Evolutionary conservation across 177 flowering plant genomes (phyloP), one percentile per base, ranked within the genome.

Genomic region (Vitis hybrid): DNA sequence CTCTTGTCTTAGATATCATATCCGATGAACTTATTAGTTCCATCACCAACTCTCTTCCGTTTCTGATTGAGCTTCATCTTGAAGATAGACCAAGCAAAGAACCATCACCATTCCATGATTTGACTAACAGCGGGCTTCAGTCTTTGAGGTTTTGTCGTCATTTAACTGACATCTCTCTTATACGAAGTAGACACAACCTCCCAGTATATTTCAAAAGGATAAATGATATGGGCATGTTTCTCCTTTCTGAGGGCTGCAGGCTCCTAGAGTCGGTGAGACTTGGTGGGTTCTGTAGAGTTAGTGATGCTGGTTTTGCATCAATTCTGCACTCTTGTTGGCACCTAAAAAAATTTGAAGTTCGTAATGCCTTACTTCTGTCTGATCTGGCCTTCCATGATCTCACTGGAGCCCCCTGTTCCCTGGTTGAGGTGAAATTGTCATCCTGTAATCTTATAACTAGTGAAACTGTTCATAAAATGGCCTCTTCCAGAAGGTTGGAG

Each of bases 231-330:
- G 89, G 87, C 57, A 68, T 85, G 26, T 72, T 85, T 52, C 80
- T 83, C 9, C 79, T 85, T 51, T 73, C 81, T 4, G 82, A 80
- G 75, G 79, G 74, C 40, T 85, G 85, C 65, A 69, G 52, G 64
- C 74, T 69, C 26, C 72, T 85, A 19, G 78, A 85, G 65, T 75
- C 84, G 3, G 72, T 85, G 56, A 75, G 68, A 66, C 78, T 85
- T 9, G 70, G 81, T 58, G 89, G 89, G 14, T 83, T 85, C 63
- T 82, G 84, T 15, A 79, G 48, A 77, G 87, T 82, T 52, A 85
- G 80, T 64, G 89, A 85, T 70, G 87, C 85, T 30, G 87, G 89
- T 5, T 85, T 82, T 72, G 76, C 82, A n/a, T 74, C 86, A 23
- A 68, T 85, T 58, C 59, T 83, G 2, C 80, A 77, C 49, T 77